Conservation (phyloP, 176 grass and related monocot species). For the Aegilops umbellulata region DNA sequence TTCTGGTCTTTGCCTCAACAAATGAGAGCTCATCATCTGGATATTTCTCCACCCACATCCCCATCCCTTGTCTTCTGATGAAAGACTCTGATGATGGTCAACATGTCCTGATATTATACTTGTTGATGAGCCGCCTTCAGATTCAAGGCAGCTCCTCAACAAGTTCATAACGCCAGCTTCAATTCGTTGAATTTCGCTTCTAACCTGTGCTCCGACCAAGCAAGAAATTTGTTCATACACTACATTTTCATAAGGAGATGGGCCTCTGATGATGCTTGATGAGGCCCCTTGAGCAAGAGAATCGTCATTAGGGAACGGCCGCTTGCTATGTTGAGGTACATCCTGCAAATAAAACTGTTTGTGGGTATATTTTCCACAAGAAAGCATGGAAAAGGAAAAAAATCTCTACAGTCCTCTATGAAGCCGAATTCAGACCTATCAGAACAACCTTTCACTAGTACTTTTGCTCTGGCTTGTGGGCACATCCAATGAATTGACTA, state of each 20-base stretch:
- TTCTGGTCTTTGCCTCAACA: slow-evolving; percentile 60
- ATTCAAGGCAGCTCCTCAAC: slow-evolving; percentile 61
- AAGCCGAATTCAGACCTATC: neutral
- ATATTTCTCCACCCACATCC: slow-evolving; percentile 98
- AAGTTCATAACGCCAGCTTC: slow-evolving; percentile 64
- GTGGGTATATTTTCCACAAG: neutral
- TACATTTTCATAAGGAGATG: neutral
- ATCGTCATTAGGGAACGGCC: slow-evolving; percentile 8
- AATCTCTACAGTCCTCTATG: neutral
- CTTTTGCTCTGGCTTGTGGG: no score
- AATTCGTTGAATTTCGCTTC: slow-evolving; percentile 49
- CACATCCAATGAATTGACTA: neutral
- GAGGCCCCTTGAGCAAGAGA: slow-evolving; percentile 38
- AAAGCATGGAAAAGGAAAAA: neutral
- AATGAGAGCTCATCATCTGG: slow-evolving; percentile 85
- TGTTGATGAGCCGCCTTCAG: slow-evolving; percentile 46
- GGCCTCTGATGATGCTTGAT: slow-evolving; percentile 33
- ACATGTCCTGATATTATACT: slow-evolving; percentile 64
- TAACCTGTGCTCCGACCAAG: slow-evolving; percentile 46
- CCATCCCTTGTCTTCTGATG: slow-evolving; percentile 85
- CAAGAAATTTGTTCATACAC: slow-evolving; percentile 45
- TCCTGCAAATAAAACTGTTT: slow-evolving; percentile 44
- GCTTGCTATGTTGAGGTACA: neutral
- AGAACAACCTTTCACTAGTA: neutral
- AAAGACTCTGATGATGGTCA: slow-evolving; percentile 77